Evolutionary conservation across 2,329 filamentous ascomycete genomes (phyloP), one percentile per base, ranked within the genome.

Genomic region (Ophiosphaerella korrae): DNA sequence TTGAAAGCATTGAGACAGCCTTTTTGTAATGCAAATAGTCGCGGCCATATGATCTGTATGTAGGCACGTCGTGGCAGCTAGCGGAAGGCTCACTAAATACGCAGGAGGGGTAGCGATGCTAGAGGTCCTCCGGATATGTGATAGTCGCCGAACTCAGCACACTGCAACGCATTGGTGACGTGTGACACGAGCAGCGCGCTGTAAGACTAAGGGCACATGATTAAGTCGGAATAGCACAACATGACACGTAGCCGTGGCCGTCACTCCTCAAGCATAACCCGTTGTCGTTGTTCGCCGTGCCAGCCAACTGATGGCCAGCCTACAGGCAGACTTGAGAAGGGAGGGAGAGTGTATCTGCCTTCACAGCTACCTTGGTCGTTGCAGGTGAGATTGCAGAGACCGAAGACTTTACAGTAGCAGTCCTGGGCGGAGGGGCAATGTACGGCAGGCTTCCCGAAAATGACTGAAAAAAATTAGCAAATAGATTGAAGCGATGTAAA

Each of bases 351-450:
- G 64, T 88, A 89, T 49, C 84, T 80, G 2, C 78, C 78, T 3
- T 79, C 72, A 62, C 86, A 88, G 23, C 75, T 76, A 18, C 77
- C 73, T 14, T 74, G 64, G 1, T 74, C 67, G 11, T 62, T 58
- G 40, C 75, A 78, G 0, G 72, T 59, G 13, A 83, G 57, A 47
- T 78, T 58, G 68, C 87, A 89, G 23, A 86, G 60, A 0, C 86
- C 86, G 60, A 85, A 89, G 13, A 84, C 78, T 35, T 85, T 82
- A 72, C 87, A 89, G 67, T 88, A 88, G 66, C 86, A 89, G 7
- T 83, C 80, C 39, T 77, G 71, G 1, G 84, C 84, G 14, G 76
- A 74, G 0, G 87, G 87, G 57, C 86, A 89, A 58, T 86, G 79
- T 1, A 87, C 78, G 0, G 71, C 55, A 5, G 63, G 59, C 24